phyloP scores from a whole-genome alignment of 345 rosid genomes.

The Psidium guajava region DNA sequence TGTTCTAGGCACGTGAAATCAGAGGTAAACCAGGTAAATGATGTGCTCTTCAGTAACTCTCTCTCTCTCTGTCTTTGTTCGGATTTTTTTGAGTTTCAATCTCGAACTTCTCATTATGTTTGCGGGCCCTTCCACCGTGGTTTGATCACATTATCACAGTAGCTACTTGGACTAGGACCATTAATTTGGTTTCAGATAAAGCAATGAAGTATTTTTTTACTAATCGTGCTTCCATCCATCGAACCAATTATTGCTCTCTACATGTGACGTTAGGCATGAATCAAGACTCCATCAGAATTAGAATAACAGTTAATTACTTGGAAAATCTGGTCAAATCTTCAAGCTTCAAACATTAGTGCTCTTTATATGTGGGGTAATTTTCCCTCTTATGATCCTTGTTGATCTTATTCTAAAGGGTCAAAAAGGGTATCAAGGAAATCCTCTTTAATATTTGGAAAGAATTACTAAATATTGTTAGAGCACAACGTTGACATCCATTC shows the following conservation, averaged over 20 bases:
- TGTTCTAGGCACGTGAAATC: too few relatives aligned
- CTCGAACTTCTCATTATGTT: too few relatives aligned
- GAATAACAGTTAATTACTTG: not conserved
- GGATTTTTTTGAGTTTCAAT: too few relatives aligned
- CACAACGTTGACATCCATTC: too few relatives aligned
- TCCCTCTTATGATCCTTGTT: not conserved
- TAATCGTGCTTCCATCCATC: fast-evolving
- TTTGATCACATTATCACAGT: too few relatives aligned
- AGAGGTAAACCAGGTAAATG: not conserved
- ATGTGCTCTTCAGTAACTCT: not conserved
- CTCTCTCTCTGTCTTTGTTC: too few relatives aligned
- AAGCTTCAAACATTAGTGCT: not conserved
- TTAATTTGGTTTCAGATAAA: too few relatives aligned
- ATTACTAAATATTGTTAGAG: not conserved
- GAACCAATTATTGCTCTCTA: not conserved
- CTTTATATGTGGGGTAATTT: not conserved
- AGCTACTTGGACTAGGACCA: too few relatives aligned
- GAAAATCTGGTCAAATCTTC: not conserved
- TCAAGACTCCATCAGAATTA: not conserved
- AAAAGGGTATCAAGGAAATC: not conserved
- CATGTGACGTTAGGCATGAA: not conserved
- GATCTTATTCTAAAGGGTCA: not conserved
- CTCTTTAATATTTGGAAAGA: not conserved
- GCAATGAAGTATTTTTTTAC: too few relatives aligned
- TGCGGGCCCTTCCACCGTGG: too few relatives aligned